Evolutionary conservation across 2,329 filamentous ascomycete genomes (phyloP).

Genomic region (Trichoderma citrinoviride): DNA sequence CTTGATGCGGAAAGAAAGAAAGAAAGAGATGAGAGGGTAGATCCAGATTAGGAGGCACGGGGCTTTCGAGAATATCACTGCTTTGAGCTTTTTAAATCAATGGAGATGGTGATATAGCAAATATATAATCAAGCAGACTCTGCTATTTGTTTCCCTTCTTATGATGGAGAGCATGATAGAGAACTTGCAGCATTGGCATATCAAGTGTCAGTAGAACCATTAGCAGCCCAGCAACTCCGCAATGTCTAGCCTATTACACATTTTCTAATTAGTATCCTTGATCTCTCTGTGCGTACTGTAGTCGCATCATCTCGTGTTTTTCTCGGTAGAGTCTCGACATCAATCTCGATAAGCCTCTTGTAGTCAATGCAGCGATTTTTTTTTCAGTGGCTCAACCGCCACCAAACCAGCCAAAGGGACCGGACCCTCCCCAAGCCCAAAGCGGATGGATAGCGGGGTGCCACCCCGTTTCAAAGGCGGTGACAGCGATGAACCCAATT

Average conservation of each 20-base stretch:
- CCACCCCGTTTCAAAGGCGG: slow-evolving; percentile 26
- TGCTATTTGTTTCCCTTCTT: no score
- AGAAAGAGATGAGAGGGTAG: background rate
- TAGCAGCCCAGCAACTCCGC: background rate
- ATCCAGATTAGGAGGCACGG: slow-evolving; percentile 1
- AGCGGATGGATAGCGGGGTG: slow-evolving; percentile 18
- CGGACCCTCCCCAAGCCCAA: slow-evolving; percentile 3
- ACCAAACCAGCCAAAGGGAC: slow-evolving; percentile 9
- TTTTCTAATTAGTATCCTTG: no score
- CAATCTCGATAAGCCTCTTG: background rate
- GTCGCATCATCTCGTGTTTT: no score
- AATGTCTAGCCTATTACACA: background rate
- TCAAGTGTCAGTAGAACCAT: background rate
- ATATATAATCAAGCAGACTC: background rate
- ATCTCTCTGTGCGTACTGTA: no score
- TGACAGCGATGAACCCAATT: slow-evolving; percentile 31
- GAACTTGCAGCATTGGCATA: background rate
- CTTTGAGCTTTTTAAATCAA: background rate
- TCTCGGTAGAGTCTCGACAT: background rate
- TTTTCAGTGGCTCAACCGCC: slow-evolving; percentile 2
- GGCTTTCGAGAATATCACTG: slow-evolving; percentile 3
- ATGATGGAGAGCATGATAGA: background rate
- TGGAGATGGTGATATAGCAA: no score
- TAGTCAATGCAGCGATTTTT: background rate
- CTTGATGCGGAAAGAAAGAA: slow-evolving; percentile 20